Conservation (phyloP, 106 monocot species). For the Acanthochlamys bracteata region DNA sequence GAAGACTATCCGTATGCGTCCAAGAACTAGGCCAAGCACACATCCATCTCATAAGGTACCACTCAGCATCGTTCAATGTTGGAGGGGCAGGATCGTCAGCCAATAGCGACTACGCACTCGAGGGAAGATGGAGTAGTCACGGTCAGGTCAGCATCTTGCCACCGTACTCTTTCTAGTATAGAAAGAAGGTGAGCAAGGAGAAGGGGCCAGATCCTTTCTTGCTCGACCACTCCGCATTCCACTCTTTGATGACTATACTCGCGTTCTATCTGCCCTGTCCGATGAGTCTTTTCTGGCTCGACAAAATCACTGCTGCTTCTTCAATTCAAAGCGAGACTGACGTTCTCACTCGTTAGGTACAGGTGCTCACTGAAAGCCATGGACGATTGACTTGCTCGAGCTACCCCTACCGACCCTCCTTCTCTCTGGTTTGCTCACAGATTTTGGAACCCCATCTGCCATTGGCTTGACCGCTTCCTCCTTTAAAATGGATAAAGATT, state of each 20-base stretch:
- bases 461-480: no score
- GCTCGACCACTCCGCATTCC: neutral
- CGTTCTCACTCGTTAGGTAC: neutral
- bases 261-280: neutral
- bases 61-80: slow-evolving; percentile 6
- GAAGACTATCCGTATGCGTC: slow-evolving; percentile 3
- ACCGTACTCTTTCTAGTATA: neutral
- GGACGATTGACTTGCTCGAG: neutral
- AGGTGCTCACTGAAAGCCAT: neutral
- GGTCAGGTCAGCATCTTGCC: neutral
- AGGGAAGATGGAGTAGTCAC: slow-evolving; percentile 4
- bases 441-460: no score
- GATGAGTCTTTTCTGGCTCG: neutral
- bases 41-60: slow-evolving; percentile 7
- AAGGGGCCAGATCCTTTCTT: slow-evolving; percentile 1
- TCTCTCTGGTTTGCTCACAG: no score
- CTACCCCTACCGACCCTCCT: neutral
- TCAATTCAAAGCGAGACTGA: neutral
- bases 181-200: neutral
- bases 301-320: neutral
- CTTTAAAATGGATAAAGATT: no score
- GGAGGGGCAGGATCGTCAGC: slow-evolving; percentile 7
- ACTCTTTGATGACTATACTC: slow-evolving; percentile 1
- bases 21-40: slow-evolving; percentile 5
- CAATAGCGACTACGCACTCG: slow-evolving; percentile 6